Conservation (phyloP, 2,329 filamentous ascomycete genomes). For the Emericellopsis cladophorae region DNA sequence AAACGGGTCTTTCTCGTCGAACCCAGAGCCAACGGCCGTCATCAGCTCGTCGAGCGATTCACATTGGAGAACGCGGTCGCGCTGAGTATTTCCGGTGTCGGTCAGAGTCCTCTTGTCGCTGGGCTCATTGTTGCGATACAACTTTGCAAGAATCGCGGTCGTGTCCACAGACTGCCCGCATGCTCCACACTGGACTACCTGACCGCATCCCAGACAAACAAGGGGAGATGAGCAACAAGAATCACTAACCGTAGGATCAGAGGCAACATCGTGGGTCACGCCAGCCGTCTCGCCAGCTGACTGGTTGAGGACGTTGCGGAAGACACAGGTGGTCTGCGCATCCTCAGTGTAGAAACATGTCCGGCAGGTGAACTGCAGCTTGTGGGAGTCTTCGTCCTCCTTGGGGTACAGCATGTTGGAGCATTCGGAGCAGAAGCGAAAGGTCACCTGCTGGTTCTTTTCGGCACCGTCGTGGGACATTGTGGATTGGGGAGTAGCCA, state of each 20-base stretch:
- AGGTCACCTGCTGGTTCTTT: slow-evolving; percentile 72
- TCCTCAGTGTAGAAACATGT: slow-evolving; percentile 88
- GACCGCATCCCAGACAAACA: slow-evolving; percentile 34
- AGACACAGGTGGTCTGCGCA: slow-evolving; percentile 81
- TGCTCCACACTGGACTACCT: slow-evolving; percentile 25
- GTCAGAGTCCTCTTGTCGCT: slow-evolving; percentile 7
- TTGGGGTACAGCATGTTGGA: slow-evolving; percentile 97
- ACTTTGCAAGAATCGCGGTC: slow-evolving; percentile 8
- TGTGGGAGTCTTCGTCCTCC: slow-evolving; percentile 74
- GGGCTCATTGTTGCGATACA: slow-evolving; percentile 3
- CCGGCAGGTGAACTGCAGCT: slow-evolving; percentile 88
- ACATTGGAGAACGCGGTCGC: not conserved
- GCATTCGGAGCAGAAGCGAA: slow-evolving; percentile 97
- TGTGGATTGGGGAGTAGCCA: slow-evolving; percentile 46
- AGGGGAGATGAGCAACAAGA: slow-evolving; percentile 17
- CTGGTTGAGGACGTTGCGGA: slow-evolving; percentile 86
- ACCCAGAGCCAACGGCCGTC: not conserved
- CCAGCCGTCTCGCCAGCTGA: slow-evolving; percentile 90
- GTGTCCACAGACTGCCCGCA: slow-evolving; percentile 17
- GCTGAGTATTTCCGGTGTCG: not conserved
- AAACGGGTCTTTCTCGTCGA: not conserved
- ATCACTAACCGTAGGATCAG: slow-evolving; percentile 93
- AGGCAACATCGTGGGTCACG: slow-evolving; percentile 92
- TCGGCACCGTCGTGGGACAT: slow-evolving; percentile 34
- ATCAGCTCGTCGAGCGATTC: not conserved